phyloP scores from a whole-genome alignment of 208 protist genomes.

The Zelonia costaricensis region DNA sequence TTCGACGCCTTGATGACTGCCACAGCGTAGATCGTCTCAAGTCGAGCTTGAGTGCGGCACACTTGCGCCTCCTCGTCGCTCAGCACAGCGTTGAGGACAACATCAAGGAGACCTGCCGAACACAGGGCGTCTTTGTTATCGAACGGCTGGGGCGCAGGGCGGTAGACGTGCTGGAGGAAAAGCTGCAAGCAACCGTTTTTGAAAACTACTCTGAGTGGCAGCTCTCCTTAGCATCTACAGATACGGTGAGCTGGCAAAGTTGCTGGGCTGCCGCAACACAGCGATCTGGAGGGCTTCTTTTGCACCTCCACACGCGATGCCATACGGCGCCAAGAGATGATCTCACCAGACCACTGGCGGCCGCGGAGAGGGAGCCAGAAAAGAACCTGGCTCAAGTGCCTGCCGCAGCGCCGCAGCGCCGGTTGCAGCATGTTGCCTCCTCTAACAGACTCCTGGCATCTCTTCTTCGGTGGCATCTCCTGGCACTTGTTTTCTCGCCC shows the following conservation, averaged over 20 bases:
- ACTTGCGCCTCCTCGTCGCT: constrained; percentile 9
- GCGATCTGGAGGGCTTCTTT: constrained; percentile 3
- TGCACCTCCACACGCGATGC: too few relatives aligned
- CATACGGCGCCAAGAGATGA: too few relatives aligned
- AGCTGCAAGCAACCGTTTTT: constrained; percentile 6
- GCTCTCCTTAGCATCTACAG: background rate
- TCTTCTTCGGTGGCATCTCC: too few relatives aligned
- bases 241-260: background rate
- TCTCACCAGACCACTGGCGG: too few relatives aligned
- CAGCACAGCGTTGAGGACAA: background rate
- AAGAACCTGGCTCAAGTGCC: too few relatives aligned
- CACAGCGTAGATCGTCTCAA: background rate
- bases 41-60: background rate
- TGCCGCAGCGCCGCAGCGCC: too few relatives aligned
- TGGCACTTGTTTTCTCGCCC: too few relatives aligned
- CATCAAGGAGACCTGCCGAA: constrained; percentile 1
- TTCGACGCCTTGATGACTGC: constrained; percentile 12
- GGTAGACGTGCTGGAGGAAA: constrained; percentile 3
- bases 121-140: constrained; percentile 8
- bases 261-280: constrained; percentile 5
- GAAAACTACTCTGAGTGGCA: constrained; percentile 20
- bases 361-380: too few relatives aligned
- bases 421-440: too few relatives aligned
- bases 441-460: too few relatives aligned
- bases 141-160: constrained; percentile 8